phyloP scores from a whole-genome alignment of 805 yeast species.

The Saccharomycopsis schoenii region DNA sequence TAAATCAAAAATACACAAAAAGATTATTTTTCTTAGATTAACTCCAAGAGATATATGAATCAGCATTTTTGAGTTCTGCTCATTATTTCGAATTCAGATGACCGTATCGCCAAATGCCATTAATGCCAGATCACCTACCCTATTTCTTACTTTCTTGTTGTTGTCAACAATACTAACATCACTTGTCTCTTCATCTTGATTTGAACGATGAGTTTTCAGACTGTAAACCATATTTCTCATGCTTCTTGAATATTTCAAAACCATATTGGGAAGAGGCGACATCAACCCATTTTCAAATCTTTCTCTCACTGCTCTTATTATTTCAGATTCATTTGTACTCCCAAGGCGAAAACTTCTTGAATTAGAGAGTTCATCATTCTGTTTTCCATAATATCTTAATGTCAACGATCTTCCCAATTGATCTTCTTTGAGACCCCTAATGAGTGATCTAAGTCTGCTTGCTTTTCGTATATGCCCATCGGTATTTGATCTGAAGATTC shows the following conservation, averaged over 20 bases:
- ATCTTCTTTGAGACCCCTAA: neutral
- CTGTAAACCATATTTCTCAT: constrained; percentile 2
- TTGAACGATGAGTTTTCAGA: neutral
- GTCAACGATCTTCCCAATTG: neutral
- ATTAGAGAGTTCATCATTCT: neutral
- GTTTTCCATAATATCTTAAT: neutral
- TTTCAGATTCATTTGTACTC: neutral
- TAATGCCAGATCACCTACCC: neutral
- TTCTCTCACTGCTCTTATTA: neutral
- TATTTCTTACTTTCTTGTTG: neutral
- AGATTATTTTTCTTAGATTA: too few species aligned
- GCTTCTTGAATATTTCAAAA: constrained; percentile 4
- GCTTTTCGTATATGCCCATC: neutral
- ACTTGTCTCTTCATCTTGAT: neutral
- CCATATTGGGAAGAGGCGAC: neutral
- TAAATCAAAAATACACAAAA: too few species aligned
- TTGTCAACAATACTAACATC: neutral
- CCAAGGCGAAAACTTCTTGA: neutral
- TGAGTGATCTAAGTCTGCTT: neutral
- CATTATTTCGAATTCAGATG: too few species aligned
- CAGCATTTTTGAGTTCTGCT: too few species aligned
- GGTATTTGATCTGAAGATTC: neutral
- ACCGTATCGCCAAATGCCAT: neutral
- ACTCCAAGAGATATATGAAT: too few species aligned
- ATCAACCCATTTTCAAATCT: neutral